Evolutionary conservation across 768 basidiomycete species (phyloP), one percentile per base, ranked within the genome.

Genomic region (Clavaria fumosa): DNA sequence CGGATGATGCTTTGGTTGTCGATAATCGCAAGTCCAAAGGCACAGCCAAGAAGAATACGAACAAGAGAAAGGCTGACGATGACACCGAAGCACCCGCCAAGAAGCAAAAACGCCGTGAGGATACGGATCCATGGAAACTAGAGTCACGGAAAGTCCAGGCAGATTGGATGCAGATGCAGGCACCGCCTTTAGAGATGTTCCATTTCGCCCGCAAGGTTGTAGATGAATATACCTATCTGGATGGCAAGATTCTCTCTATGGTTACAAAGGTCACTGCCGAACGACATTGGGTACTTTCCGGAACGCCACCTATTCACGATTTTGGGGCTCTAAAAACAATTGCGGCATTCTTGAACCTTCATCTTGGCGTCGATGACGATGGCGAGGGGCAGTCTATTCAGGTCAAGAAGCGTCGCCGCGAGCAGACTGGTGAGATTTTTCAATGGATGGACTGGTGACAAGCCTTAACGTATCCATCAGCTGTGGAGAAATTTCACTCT

Each of bases 201-300:
- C 73, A 89, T 50, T 95, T 84, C 53, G 63, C 83, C 3, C 78
- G 90, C 4, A 70, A 82, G 20, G 80, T 96, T 35, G 76, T 93
- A 28, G 91, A 95, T 57, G 90, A 96, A 52, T 96, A 91, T 55
- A 91, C 89, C 1, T 95, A 96, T 50, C 66, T 91, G 17, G 75
- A 78, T 18, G 85, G 82, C 38, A 77, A 81, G 48, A 66, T 77
- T 5, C 79, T 83, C 43, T 66, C 83, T 2, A 65, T 89, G 48
- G 69, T 93, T 24, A 85, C 83, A 2, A 70, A 69, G 34, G 57
- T 91, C 15, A 72, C 74, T 7, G 78, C 84, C 0, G 75, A 79
- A 35, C 69, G 84, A 31, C 80, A 78, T 39, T 96, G 91, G 91
- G 85, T 96, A 4, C 66, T 96, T n/a, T 96, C 91, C 2, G 91